Base-by-base conservation (phyloP, 2,329 filamentous ascomycete genomes). In the Paecilomyces sp. region DNA sequence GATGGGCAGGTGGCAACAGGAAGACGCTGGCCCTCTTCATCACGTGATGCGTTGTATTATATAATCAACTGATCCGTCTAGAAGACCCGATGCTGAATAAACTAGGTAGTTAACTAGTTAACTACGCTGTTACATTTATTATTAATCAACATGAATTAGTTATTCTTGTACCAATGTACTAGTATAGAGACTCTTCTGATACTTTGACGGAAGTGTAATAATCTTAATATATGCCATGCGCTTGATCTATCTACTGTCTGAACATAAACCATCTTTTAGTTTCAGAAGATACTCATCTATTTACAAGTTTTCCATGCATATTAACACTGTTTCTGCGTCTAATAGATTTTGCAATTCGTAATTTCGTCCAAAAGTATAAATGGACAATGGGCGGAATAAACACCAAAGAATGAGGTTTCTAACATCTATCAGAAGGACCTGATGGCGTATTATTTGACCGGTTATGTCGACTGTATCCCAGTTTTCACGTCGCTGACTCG, bases 401-500 rank as follows among this genome's bases (percentile, higher is more conserved):
- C 28, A 11, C 22, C 13, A 7, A 53, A 53, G 51, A 30, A 22
- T 30, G 22, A 13, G 51, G 24, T 25, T 30, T 53, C 22, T 13
- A 22, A 30, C n/a, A 9, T 15, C 18, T 18, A 53, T n/a, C 13
- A 15, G 12, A 25, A 53, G 22, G 25, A 53, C 13, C 11, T 13
- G 11, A 12, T 30, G 11, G 11, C 13, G 18, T 58, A 72, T 67
- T 33, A 25, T 53, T 41, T 11, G 24, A 28, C 1, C 9, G 24
- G 24, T 13, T 8, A 47, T 18, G 18, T 18, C n/a, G 41, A 47
- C n/a, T 7, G 18, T 59, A 36, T 36, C 22, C 18, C 41, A 9
- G 11, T 5, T 2, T 33, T 54, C 30, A 56, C 41, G 12, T 58
- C 12, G 54, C 54, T 56, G 55, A 72, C 79, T 97, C 93, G 69